Evolutionary conservation across 169 alveolate species (phyloP).

Genomic region (Fabrea salina): DNA sequence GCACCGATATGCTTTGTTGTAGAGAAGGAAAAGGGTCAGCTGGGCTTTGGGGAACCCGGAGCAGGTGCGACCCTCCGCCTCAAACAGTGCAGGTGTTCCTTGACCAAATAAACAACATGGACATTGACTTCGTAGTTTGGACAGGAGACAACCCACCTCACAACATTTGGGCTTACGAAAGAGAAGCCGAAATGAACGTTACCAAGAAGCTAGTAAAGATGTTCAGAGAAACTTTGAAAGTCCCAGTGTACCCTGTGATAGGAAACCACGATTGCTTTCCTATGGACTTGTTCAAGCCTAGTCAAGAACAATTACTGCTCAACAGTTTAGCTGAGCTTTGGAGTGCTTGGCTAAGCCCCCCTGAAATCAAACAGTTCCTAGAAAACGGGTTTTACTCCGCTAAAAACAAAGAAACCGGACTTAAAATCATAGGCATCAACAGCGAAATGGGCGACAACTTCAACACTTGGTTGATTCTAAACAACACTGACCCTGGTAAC

Average conservation of each 20-base stretch:
- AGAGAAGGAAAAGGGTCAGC: slow-evolving; percentile 25
- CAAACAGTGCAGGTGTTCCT: background rate
- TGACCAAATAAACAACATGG: background rate
- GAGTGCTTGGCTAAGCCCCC: slow-evolving; percentile 17
- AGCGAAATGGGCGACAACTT: background rate
- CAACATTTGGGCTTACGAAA: slow-evolving; percentile 16
- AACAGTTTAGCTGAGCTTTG: background rate
- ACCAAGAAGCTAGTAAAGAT: background rate
- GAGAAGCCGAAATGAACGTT: background rate
- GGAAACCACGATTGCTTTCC: slow-evolving; percentile 61
- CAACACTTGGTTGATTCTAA: background rate
- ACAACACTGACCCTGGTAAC: slow-evolving; percentile 17
- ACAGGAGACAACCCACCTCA: slow-evolving; percentile 59
- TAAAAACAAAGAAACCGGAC: background rate
- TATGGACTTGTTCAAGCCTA: background rate
- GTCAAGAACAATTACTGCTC: background rate
- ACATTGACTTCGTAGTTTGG: slow-evolving; percentile 48
- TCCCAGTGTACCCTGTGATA: slow-evolving; percentile 21
- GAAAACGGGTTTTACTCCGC: background rate
- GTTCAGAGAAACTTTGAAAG: background rate
- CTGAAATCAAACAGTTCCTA: background rate
- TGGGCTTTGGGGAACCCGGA: slow-evolving; percentile 44
- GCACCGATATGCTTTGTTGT: slow-evolving; percentile 41
- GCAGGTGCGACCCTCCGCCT: slow-evolving; percentile 34
- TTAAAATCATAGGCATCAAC: slow-evolving; percentile 5